Evolutionary conservation across 2,329 filamentous ascomycete genomes (phyloP).

Genomic region (Gnomoniopsis smithogilvyi): DNA sequence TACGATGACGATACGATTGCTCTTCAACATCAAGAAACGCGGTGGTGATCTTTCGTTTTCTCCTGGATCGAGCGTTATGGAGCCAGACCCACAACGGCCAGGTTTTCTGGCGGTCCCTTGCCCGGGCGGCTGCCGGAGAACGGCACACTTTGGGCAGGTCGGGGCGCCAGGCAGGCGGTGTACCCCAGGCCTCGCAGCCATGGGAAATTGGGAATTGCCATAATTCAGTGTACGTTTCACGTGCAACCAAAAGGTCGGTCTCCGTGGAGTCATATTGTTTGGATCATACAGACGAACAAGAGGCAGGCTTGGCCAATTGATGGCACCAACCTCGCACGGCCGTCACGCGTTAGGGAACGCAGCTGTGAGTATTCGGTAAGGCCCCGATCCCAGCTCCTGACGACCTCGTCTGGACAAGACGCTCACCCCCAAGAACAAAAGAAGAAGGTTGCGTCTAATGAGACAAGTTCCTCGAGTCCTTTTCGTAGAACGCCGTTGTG

Average conservation of each 20-base stretch:
- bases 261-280: neutral
- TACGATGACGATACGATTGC: neutral
- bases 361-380: no score
- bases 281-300: neutral
- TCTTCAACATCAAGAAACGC: neutral
- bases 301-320: no score
- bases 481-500: no score
- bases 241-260: neutral
- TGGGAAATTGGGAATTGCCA: neutral
- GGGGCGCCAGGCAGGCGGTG: neutral
- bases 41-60: conserved; percentile 5
- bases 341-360: no score
- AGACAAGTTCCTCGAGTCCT: no score
- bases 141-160: neutral
- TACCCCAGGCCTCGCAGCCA: neutral
- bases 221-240: neutral
- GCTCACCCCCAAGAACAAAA: no score
- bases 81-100: neutral
- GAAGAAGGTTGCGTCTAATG: no score
- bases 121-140: neutral
- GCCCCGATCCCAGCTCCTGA: no score
- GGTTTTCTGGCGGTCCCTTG: neutral
- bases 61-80: neutral
- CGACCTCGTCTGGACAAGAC: no score
- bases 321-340: no score